A percentile compares a stretch with the other conserved stretches of the same genome.
These are phyloP conservation scores for Diaporthe helianthi DNA, from an alignment of 2,329 filamentous ascomycete genomes.

Conservation along the genomic window DNA sequence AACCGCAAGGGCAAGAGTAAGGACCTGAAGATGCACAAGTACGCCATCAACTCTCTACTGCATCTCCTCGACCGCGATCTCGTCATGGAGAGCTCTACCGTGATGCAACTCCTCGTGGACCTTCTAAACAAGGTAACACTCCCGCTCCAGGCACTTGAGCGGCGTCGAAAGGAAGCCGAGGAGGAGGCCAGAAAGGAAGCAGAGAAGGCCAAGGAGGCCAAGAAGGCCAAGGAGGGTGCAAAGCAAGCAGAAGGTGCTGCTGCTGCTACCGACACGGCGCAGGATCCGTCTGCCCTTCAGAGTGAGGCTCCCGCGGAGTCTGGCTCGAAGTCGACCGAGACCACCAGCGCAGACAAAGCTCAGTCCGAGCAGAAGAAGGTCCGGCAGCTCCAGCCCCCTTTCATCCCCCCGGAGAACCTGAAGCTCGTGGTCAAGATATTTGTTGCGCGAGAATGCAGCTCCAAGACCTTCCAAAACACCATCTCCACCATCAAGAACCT, in stretches of 20 bases:
- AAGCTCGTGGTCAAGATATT: slow-evolving; percentile 96
- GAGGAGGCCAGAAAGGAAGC: slow-evolving; percentile 58
- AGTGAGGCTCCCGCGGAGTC: slow-evolving; percentile 39
- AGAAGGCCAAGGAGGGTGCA: slow-evolving; percentile 43
- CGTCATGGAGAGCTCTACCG: slow-evolving; percentile 94
- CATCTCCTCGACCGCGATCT: slow-evolving; percentile 89
- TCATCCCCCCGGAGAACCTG: slow-evolving; percentile 88
- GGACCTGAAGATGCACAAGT: slow-evolving; percentile 84
- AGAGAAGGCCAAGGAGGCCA: slow-evolving; percentile 42
- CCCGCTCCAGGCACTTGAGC: slow-evolving; percentile 81
- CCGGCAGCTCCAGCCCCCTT: slow-evolving; percentile 75
- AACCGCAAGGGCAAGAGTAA: slow-evolving; percentile 89
- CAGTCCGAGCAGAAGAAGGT: slow-evolving; percentile 56
- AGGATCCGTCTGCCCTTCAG: background rate
- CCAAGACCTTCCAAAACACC: slow-evolving; percentile 97
- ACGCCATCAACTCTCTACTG: slow-evolving; percentile 89
- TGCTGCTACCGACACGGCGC: slow-evolving; percentile 33
- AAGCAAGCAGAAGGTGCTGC: slow-evolving; percentile 34
- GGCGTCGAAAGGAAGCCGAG: slow-evolving; percentile 78
- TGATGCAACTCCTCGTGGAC: slow-evolving; percentile 92
- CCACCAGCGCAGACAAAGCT: slow-evolving; percentile 44
- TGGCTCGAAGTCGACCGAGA: slow-evolving; percentile 40
- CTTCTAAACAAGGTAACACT: slow-evolving; percentile 88
- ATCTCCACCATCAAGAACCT: slow-evolving; percentile 98
- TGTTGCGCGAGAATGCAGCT: slow-evolving; percentile 93